phyloP scores from a whole-genome alignment of 305 asterid genomes.

The Andrographis paniculata region DNA sequence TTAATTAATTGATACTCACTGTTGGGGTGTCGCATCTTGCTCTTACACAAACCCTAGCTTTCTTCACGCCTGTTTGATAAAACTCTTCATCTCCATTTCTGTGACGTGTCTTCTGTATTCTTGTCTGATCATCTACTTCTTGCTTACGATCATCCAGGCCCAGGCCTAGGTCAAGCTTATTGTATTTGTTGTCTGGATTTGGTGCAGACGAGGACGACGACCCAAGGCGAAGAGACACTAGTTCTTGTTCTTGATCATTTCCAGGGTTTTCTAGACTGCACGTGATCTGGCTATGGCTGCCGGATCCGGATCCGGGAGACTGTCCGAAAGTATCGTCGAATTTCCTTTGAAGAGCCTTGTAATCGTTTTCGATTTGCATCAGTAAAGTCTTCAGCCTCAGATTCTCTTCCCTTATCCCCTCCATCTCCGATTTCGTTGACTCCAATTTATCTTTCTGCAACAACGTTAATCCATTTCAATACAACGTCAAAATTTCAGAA shows the following conservation, averaged over 20 bases:
- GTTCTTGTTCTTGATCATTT: slow-evolving; percentile 36
- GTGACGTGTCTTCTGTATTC: slow-evolving; percentile 17
- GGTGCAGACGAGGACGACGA: slow-evolving; percentile 18
- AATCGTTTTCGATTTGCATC: slow-evolving; percentile 48
- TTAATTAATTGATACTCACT: slow-evolving; percentile 26
- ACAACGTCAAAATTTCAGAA: slow-evolving; percentile 12
- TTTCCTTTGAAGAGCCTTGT: slow-evolving; percentile 46
- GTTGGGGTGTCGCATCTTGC: slow-evolving; percentile 78
- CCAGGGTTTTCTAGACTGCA: slow-evolving; percentile 5
- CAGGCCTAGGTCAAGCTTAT: slow-evolving; percentile 27
- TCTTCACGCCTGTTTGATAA: slow-evolving; percentile 50
- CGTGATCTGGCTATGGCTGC: too few relatives aligned
- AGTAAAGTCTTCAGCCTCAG: slow-evolving; percentile 43
- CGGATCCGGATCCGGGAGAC: slow-evolving; percentile 22
- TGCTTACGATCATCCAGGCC: slow-evolving; percentile 25
- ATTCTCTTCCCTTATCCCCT: slow-evolving; percentile 59
- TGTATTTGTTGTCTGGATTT: too few relatives aligned
- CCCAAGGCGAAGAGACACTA: slow-evolving; percentile 76
- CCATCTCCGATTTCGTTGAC: slow-evolving; percentile 40
- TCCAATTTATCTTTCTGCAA: slow-evolving; percentile 46
- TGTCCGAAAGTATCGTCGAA: slow-evolving; percentile 15
- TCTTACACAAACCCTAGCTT: slow-evolving; percentile 82
- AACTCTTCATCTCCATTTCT: slow-evolving; percentile 47
- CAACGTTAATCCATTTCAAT: slow-evolving; percentile 8
- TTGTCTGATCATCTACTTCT: slow-evolving; percentile 2